These are phyloP conservation scores for Schoenoplectus tabernaemontani DNA, from an alignment of 202 grass and related monocot genomes.

Conservation along the genomic window DNA sequence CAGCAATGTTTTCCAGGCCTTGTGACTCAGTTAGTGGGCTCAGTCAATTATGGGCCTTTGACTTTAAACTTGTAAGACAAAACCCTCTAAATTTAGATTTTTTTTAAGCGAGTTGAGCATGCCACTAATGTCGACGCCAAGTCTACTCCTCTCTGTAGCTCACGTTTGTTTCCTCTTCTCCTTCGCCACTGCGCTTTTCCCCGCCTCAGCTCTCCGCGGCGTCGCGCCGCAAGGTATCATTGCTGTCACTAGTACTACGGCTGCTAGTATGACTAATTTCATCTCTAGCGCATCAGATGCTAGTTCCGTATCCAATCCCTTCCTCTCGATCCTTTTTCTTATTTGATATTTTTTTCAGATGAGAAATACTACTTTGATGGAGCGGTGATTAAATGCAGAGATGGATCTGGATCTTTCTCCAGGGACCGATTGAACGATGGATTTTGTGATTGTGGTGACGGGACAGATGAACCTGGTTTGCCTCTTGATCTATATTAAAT, in stretches of 20 bases:
- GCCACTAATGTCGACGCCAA: conserved; percentile 23
- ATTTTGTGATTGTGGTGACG: conserved; percentile 79
- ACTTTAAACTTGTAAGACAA: neutral
- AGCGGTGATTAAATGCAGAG: conserved; percentile 66
- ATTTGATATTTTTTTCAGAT: conserved; percentile 34
- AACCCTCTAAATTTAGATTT: neutral
- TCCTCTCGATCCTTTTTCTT: neutral
- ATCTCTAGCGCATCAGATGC: neutral
- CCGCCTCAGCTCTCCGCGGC: conserved; percentile 36
- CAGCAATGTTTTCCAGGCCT: neutral
- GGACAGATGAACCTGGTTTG: conserved; percentile 80
- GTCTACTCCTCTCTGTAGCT: conserved; percentile 31
- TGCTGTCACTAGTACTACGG: neutral
- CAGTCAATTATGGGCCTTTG: neutral
- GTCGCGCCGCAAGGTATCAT: conserved; percentile 40
- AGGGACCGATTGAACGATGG: conserved; percentile 68
- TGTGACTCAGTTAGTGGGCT: too few species aligned
- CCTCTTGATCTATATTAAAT: neutral
- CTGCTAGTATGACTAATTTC: conserved; percentile 1
- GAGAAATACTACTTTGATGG: conserved; percentile 70
- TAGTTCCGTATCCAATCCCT: neutral
- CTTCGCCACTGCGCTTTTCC: conserved; percentile 22
- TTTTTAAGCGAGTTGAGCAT: neutral
- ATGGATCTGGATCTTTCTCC: conserved; percentile 61
- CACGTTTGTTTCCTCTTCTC: conserved; percentile 36